These are phyloP conservation scores for Plasmodium berghei DNA, from an alignment of 169 alveolate genomes.

Conservation along the genomic window DNA sequence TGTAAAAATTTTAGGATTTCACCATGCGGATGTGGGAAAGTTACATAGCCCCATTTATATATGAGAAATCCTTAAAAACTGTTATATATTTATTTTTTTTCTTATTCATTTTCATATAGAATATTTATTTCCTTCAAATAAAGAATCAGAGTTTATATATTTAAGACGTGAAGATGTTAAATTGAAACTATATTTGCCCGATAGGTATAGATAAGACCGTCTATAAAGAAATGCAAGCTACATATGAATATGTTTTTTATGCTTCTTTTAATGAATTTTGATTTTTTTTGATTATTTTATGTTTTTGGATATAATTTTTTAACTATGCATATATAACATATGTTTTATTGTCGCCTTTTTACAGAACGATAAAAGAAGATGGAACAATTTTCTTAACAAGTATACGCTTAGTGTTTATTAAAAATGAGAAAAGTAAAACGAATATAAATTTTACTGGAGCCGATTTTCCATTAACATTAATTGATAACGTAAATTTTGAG, in stretches of 20 bases:
- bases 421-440: slow-evolving; percentile 51
- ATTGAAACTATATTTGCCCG: slow-evolving; percentile 70
- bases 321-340: neutral
- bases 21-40: neutral
- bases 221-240: neutral
- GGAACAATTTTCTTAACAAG: slow-evolving; percentile 71
- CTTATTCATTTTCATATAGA: slow-evolving; percentile 25
- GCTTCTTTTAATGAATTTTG: neutral
- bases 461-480: slow-evolving; percentile 57
- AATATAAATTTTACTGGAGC: slow-evolving; percentile 51
- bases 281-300: slow-evolving; percentile 14
- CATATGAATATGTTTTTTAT: neutral
- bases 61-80: neutral
- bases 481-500: slow-evolving; percentile 74
- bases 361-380: slow-evolving; percentile 73
- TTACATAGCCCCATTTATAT: neutral
- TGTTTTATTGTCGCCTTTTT: neutral
- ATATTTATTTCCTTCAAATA: slow-evolving; percentile 53
- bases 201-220: slow-evolving; percentile 23
- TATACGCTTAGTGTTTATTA: slow-evolving; percentile 69
- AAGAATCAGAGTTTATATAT: slow-evolving; percentile 69
- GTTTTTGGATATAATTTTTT: neutral
- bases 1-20: no score
- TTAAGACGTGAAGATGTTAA: slow-evolving; percentile 64
- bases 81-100: neutral